Conservation (phyloP, 768 basidiomycete species). For the Rubroboletus satanas region DNA sequence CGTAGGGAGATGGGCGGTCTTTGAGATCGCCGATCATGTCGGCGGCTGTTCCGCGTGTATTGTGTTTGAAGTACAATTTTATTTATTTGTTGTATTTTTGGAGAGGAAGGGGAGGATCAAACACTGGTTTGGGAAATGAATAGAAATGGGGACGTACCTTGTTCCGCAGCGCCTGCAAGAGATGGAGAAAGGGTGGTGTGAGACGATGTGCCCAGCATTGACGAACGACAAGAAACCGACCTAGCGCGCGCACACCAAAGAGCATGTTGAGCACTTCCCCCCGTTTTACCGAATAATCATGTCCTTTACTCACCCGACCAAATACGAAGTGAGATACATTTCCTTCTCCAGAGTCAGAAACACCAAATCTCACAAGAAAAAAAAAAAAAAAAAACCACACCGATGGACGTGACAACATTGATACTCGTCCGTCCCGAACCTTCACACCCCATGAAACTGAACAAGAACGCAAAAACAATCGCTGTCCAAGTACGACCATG, state of each 20-base stretch:
- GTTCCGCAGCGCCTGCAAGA: constrained; percentile 19
- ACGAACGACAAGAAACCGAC: neutral
- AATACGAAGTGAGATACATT: constrained; percentile 60
- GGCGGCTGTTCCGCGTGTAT: constrained; percentile 29
- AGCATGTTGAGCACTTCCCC: constrained; percentile 20
- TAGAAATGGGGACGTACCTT: constrained; percentile 13
- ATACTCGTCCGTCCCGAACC: constrained; percentile 57
- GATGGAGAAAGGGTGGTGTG: neutral
- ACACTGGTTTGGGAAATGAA: neutral
- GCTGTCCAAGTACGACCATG: constrained; percentile 15
- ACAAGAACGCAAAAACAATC: constrained; percentile 57
- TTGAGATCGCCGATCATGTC: constrained; percentile 71
- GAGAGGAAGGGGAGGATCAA: neutral
- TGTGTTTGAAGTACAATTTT: neutral
- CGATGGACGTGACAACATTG: constrained; percentile 57
- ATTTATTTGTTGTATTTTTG: neutral
- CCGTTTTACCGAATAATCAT: constrained; percentile 21
- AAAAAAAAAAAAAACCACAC: constrained; percentile 17
- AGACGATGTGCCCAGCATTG: neutral
- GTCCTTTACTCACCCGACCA: constrained; percentile 54
- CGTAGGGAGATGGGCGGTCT: constrained; percentile 67
- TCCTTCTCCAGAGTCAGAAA: constrained; percentile 16
- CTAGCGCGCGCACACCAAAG: constrained; percentile 27
- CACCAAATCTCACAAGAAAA: neutral
- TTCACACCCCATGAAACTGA: constrained; percentile 66